phyloP scores from a whole-genome alignment of 345 rosid genomes.

The Citrus australasica region DNA sequence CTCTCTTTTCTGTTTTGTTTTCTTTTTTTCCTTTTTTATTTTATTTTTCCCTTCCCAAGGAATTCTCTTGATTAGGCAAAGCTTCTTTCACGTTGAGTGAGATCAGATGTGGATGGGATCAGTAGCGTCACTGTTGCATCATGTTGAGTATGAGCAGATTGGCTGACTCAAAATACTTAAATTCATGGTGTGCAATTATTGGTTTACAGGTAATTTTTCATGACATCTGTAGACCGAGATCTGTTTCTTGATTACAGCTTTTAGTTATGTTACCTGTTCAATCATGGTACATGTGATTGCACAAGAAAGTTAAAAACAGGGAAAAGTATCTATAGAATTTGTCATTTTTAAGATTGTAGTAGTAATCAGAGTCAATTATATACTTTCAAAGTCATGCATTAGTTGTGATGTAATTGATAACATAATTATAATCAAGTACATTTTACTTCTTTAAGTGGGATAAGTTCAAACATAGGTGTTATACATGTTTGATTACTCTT shows the following conservation, averaged over 20 bases:
- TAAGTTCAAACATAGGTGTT: background rate
- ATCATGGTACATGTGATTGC: background rate
- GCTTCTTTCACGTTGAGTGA: constrained; percentile 27
- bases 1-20: constrained; percentile 13
- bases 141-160: constrained; percentile 29
- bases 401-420: background rate
- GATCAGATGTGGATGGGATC: constrained; percentile 37
- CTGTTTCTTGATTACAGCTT: constrained; percentile 4
- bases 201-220: constrained; percentile 37
- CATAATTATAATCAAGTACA: background rate
- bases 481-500: background rate
- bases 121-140: constrained; percentile 22
- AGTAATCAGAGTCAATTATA: background rate
- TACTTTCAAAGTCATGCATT: background rate
- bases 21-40: background rate
- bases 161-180: constrained; percentile 26
- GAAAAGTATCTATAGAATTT: background rate
- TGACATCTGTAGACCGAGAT: constrained; percentile 11
- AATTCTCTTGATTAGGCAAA: constrained; percentile 17
- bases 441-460: background rate
- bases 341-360: background rate
- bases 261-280: background rate
- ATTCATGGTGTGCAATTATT: constrained; percentile 20
- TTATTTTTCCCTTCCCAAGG: constrained; percentile 7
- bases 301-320: background rate